Conservation (phyloP, 805 yeast genomes). For the Spathaspora passalidarum region DNA sequence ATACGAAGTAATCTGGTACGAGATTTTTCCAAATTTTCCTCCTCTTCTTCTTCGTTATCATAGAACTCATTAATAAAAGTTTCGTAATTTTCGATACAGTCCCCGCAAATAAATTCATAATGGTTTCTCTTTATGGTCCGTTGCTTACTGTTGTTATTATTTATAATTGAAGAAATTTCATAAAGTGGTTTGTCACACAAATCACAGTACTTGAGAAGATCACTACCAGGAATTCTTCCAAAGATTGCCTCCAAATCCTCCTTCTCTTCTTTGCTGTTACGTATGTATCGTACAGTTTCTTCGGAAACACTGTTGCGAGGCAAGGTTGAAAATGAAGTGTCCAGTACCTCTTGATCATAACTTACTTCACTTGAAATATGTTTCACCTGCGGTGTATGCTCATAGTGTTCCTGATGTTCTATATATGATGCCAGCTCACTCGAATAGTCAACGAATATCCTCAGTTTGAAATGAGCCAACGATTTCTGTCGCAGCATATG, state of each 20-base stretch:
- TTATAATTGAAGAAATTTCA: conserved; percentile 46
- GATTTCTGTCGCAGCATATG: conserved; percentile 28
- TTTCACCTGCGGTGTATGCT: background rate
- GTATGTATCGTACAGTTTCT: background rate
- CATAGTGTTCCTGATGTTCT: background rate
- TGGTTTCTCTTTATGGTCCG: conserved; percentile 13
- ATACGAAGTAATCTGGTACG: conserved; percentile 15
- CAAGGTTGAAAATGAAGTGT: background rate
- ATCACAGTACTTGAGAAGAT: conserved; percentile 52
- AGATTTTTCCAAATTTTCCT: background rate
- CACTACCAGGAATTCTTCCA: conserved; percentile 38
- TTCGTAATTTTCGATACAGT: conserved; percentile 59
- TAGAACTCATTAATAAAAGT: conserved; percentile 41
- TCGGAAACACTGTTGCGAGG: background rate
- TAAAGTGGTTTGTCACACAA: conserved; percentile 69
- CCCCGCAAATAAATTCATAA: conserved; percentile 60
- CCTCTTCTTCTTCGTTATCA: conserved; percentile 7
- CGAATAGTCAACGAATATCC: background rate
- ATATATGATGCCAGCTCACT: background rate
- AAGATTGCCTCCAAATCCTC: conserved; percentile 35
- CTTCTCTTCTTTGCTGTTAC: background rate
- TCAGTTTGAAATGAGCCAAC: conserved; percentile 34
- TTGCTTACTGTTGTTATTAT: background rate
- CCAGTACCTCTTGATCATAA: background rate
- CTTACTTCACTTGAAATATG: background rate